A percentile compares a stretch with the other conserved stretches of the same genome.
Evolutionary conservation across 2,329 filamentous ascomycete genomes (phyloP).

Genomic region (Aspergillus spinulosporus): DNA sequence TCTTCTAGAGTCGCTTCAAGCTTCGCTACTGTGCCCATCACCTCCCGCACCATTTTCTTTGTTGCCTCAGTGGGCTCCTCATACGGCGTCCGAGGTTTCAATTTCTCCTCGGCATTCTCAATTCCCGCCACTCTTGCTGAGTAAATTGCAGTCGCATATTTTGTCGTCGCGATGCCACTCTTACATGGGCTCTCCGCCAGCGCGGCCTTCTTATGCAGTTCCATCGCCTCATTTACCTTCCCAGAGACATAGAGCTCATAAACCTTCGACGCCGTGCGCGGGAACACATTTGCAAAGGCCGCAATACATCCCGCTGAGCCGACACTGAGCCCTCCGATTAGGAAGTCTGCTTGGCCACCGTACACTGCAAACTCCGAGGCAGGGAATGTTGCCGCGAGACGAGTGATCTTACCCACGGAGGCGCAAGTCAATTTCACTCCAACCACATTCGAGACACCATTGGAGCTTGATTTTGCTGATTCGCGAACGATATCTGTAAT

Average conservation of each 20-base stretch:
- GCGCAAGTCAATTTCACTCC: constrained; percentile 68
- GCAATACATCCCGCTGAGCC: constrained; percentile 59
- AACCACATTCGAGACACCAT: constrained; percentile 53
- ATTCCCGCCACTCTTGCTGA: constrained; percentile 62
- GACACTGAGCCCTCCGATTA: constrained; percentile 56
- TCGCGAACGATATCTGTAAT: constrained; percentile 56
- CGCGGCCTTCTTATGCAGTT: constrained; percentile 62
- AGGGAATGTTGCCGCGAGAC: constrained; percentile 54
- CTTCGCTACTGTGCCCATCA: constrained; percentile 44
- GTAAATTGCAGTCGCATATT: constrained; percentile 65
- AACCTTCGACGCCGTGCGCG: constrained; percentile 57
- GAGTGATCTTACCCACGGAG: constrained; percentile 61
- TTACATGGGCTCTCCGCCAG: constrained; percentile 67
- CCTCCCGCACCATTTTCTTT: constrained; percentile 45
- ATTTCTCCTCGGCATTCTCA: constrained; percentile 57
- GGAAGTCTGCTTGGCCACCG: constrained; percentile 71
- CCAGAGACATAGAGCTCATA: constrained; percentile 64
- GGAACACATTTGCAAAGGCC: constrained; percentile 60
- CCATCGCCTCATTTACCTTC: constrained; percentile 58
- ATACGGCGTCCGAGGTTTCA: constrained; percentile 65
- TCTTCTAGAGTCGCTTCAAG: constrained; percentile 37
- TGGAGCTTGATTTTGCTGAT: constrained; percentile 39
- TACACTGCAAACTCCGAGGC: constrained; percentile 64
- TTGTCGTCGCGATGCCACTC: constrained; percentile 65
- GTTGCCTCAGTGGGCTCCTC: constrained; percentile 46